Percentiles rank a stretch among this genome's conserved stretches.
Conservation (phyloP, 2,329 filamentous ascomycete genomes). For the Talaromyces amestolkiae region DNA sequence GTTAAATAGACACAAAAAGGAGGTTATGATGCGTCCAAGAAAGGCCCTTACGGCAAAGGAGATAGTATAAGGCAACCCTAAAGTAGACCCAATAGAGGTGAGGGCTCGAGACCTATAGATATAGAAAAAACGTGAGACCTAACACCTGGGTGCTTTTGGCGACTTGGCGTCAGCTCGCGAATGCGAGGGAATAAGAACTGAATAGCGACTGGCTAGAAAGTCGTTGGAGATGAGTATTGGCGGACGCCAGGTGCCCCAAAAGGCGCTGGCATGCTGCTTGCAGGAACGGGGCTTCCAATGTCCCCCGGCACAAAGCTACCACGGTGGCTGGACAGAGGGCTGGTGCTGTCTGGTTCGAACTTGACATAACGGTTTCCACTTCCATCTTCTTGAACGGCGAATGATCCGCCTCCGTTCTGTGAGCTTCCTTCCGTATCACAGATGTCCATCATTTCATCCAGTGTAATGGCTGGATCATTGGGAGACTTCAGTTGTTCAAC, state of each 20-base stretch:
- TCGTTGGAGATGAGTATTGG: conserved; percentile 39
- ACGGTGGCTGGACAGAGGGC: conserved; percentile 43
- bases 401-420: conserved; percentile 86
- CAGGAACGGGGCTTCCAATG: conserved; percentile 65
- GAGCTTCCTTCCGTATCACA: conserved; percentile 87
- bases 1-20: conserved; percentile 10
- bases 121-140: conserved; percentile 14
- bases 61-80: background rate
- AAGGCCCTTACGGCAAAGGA: conserved; percentile 11
- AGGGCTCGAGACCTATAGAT: conserved; percentile 3
- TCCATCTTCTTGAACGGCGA: conserved; percentile 63
- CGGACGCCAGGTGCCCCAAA: conserved; percentile 37
- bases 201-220: conserved; percentile 13
- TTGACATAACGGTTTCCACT: conserved; percentile 41
- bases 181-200: background rate
- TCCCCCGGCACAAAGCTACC: conserved; percentile 57
- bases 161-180: conserved; percentile 12
- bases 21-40: conserved; percentile 11
- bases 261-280: conserved; percentile 38
- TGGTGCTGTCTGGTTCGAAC: conserved; percentile 54
- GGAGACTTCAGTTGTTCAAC: conserved; percentile 63
- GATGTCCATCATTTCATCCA: conserved; percentile 72
- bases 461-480: conserved; percentile 56
- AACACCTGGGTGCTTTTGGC: conserved; percentile 14
- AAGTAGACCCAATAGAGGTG: conserved; percentile 2